These are phyloP conservation scores for Heteromeles arbutifolia DNA, from an alignment of 306 rosid genomes.

Conservation along the genomic window DNA sequence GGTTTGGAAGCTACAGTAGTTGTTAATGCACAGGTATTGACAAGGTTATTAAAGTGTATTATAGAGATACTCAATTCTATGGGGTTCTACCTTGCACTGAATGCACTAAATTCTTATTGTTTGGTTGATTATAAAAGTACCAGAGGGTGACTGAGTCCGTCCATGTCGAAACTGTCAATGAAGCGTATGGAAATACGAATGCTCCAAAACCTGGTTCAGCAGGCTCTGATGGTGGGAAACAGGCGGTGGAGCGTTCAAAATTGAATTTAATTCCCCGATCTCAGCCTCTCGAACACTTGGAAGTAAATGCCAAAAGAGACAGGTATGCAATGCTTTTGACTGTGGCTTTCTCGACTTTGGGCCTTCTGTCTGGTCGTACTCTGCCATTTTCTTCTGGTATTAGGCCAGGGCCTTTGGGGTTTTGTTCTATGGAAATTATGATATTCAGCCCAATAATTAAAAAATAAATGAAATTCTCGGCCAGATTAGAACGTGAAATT, in stretches of 20 bases:
- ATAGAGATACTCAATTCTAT: not conserved
- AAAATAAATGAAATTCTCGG: too few species aligned
- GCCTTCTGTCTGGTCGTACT: too few species aligned
- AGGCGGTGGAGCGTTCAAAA: slow-evolving; percentile 66
- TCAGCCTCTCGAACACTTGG: slow-evolving; percentile 52
- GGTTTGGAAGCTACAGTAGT: slow-evolving; percentile 39
- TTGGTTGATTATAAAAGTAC: slow-evolving; percentile 34
- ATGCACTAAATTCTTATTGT: slow-evolving; percentile 18
- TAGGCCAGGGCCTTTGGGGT: too few species aligned
- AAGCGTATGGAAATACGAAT: slow-evolving; percentile 39
- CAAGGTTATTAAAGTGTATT: slow-evolving; percentile 1
- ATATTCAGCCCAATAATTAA: too few species aligned
- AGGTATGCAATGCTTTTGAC: slow-evolving; percentile 45
- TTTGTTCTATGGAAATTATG: too few species aligned
- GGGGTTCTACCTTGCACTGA: not conserved
- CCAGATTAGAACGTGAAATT: too few species aligned
- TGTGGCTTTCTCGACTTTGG: not conserved
- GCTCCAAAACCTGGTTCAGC: slow-evolving; percentile 45
- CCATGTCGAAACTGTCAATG: slow-evolving; percentile 43
- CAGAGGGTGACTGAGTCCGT: slow-evolving; percentile 33
- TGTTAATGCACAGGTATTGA: slow-evolving; percentile 54
- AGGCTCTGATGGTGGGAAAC: slow-evolving; percentile 56
- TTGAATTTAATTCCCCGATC: slow-evolving; percentile 84
- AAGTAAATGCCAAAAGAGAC: slow-evolving; percentile 52
- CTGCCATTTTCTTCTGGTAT: too few species aligned